Evolutionary conservation across 2,329 filamentous ascomycete species (phyloP).

Genomic region (Orbilia blumenaviensis): DNA sequence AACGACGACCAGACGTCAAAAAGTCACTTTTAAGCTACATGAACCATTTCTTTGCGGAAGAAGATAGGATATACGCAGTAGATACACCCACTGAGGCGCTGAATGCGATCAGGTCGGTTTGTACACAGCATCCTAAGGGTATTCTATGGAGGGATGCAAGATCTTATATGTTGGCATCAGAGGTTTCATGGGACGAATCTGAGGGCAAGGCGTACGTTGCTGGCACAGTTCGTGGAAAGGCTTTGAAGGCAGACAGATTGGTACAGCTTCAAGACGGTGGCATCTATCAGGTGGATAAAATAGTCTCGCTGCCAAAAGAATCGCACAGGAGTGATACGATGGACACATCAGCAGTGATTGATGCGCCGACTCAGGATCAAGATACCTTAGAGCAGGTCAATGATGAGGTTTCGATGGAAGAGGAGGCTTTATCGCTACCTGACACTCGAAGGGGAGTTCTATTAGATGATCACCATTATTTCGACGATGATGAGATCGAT

Average conservation of each 20-base stretch:
- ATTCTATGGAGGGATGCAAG: slow-evolving; percentile 94
- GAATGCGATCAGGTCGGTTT: slow-evolving; percentile 88
- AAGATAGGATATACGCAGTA: slow-evolving; percentile 88
- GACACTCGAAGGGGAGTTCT: slow-evolving; percentile 77
- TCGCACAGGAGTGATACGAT: slow-evolving; percentile 70
- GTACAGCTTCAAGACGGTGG: slow-evolving; percentile 95
- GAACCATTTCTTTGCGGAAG: slow-evolving; percentile 89
- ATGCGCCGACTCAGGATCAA: slow-evolving; percentile 77
- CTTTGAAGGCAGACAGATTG: slow-evolving; percentile 86
- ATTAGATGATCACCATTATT: slow-evolving; percentile 97
- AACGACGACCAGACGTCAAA: slow-evolving; percentile 78
- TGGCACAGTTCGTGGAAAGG: slow-evolving; percentile 84
- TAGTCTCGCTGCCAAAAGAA: slow-evolving; percentile 65
- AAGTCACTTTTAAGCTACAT: slow-evolving; percentile 90
- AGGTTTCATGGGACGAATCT: slow-evolving; percentile 75
- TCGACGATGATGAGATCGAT: slow-evolving; percentile 82
- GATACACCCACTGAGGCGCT: slow-evolving; percentile 89
- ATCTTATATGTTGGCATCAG: slow-evolving; percentile 93
- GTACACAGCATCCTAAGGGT: slow-evolving; percentile 90
- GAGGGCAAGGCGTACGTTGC: slow-evolving; percentile 76
- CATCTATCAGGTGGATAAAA: slow-evolving; percentile 89
- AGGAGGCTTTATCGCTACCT: slow-evolving; percentile 67
- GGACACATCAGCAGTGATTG: slow-evolving; percentile 70
- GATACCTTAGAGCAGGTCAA: slow-evolving; percentile 85
- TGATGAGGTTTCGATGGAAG: slow-evolving; percentile 82